Base-by-base conservation (phyloP, 768 basidiomycete species). In the Suillus fuscotomentosus region DNA sequence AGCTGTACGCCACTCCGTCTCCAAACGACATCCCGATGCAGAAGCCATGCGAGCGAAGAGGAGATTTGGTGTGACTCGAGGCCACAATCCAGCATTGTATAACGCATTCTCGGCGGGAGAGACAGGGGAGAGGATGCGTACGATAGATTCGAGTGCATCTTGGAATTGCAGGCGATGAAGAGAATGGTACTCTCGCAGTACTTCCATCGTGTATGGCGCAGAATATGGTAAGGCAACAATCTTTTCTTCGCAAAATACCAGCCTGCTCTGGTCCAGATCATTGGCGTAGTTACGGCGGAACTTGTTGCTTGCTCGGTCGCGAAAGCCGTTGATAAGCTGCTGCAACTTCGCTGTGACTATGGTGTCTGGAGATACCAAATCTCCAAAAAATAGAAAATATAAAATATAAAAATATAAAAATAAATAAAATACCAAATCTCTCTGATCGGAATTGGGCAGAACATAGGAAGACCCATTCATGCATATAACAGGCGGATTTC, bases 71-170 rank as follows among this genome's bases (percentile, higher is more conserved):
- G 74, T 72, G 14, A 76, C 64, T 24, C 73, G 69, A 2, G 79
- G 79, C 77, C 78, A 79, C 60, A 75, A 64, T 8, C 70, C 68
- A 22, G 71, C 60, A n/a, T 61, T 42, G 14, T 59, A 36, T 6
- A 62, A 20, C n/a, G 65, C 41, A 3, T 34, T n/a, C 24, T 67
- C 66, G n/a, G 51, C 31, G 6, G 5, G 31, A 20, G 51, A 53
- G 31, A 31, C 10, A 34, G 51, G 51, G 5, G 51, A 53, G 27
- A 53, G 51, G 51, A 20, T 17, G 31, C 17, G 10, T 53, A 34
- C 31, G 51, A 53, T 34, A 53, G 51, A 27, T 34, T 17, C 2
- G 5, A 53, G 31, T 31, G 51, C 15, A 53, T 53, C 17, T 53
- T 9, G 51, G 17, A 53, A 53, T 20, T 53, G 31, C 10, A 0